Evolutionary conservation across 768 basidiomycete genomes (phyloP).

Genomic region (Fibroporia radiculosa): DNA sequence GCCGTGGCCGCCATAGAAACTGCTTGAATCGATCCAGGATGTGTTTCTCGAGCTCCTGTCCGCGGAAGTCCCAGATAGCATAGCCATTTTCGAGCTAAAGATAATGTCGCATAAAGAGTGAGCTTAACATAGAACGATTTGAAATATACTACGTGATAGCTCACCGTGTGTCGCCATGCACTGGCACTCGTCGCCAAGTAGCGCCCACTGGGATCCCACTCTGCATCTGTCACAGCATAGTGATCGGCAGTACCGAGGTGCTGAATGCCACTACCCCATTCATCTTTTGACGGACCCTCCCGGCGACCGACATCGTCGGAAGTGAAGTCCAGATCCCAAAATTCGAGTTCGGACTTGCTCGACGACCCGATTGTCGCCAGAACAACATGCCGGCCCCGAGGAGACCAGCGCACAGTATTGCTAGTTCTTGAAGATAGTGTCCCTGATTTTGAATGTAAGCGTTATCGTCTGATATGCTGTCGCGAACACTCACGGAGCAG

Average conservation of each 20-base stretch:
- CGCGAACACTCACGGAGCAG: constrained; percentile 55
- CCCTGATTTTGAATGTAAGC: constrained; percentile 32
- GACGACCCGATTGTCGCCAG: constrained; percentile 94
- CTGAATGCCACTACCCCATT: constrained; percentile 85
- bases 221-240: constrained; percentile 94
- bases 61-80: constrained; percentile 96
- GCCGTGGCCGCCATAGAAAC: constrained; percentile 97
- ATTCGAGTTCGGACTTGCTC: constrained; percentile 94
- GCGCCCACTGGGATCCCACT: constrained; percentile 97
- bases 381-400: constrained; percentile 91
- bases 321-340: constrained; percentile 97
- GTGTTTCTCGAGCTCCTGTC: constrained; percentile 87
- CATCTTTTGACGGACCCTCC: constrained; percentile 47
- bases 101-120: not conserved
- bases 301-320: constrained; percentile 49
- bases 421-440: constrained; percentile 76
- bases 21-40: constrained; percentile 96
- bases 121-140: not conserved
- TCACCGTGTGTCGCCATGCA: constrained; percentile 89
- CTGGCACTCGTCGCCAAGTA: constrained; percentile 91
- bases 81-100: constrained; percentile 90
- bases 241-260: constrained; percentile 84
- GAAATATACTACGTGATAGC: constrained; percentile 14
- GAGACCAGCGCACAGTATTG: constrained; percentile 96
- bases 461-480: constrained; percentile 6